Evolutionary conservation across 345 rosid genomes (phyloP), one percentile per base, ranked within the genome.

Genomic region (Geranium rotundifolium): DNA sequence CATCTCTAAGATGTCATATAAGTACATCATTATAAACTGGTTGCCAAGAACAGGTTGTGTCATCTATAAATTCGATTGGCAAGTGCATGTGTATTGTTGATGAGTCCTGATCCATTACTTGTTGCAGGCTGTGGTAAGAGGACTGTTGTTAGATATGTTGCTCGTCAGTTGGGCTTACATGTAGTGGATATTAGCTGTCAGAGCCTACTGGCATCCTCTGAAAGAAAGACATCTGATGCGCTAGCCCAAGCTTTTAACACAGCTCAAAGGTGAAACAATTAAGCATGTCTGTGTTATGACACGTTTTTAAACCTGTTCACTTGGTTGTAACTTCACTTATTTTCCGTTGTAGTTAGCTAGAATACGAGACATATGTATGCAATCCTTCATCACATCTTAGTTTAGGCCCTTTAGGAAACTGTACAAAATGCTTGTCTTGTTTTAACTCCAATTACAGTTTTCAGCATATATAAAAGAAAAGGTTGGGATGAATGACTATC

Each of bases 101-200:
- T 20, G 17, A 17, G 49, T 56, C 62, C 63, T 71, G 66, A 63
- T 70, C 54, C 29, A 59, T 58, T 66, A 5, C 17, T 62, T 70
- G 49, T 64, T 71, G 72, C 77, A 93, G 99, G 99, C 54, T 86
- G 89, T 64, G 96, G 99, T 67, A 93, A 90, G 87, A 86, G 82
- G 80, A 88, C 96, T 27, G 87, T 86, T 73, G 79, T 93, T 75
- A 84, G 81, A 75, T 76, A 85, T 72, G 79, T 93, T 71, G 87
- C 96, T 66, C 74, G 72, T 60, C 76, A 86, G 50, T 65, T 90
- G 79, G 97, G 97, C 57, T 69, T 90, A 69, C 97, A 90, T 82
- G 89, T 90, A 20, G 91, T 93, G 69, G 99, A 93, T 75, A 80
- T 80, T 76, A 93, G 95, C 76, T 93, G 99, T 71, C 93, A 90